Evolutionary conservation across 2,329 filamentous ascomycete species (phyloP).

Genomic region (Colletotrichum sidae): DNA sequence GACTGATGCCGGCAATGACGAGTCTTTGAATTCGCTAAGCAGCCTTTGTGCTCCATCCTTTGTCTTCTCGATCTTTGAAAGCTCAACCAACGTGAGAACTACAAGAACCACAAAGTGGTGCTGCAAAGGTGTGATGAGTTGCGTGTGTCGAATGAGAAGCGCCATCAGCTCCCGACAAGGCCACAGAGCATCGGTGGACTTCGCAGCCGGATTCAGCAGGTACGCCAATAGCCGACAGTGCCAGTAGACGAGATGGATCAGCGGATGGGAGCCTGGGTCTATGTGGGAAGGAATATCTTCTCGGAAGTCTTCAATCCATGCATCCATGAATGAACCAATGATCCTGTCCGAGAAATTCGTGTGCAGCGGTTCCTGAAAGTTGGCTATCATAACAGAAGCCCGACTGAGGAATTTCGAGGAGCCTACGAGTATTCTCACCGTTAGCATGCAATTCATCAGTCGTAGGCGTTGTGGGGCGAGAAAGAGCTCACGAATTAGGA

Average conservation of each 20-base stretch:
- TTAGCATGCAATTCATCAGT: neutral
- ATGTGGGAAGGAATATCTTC: conserved; percentile 71
- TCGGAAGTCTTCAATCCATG: conserved; percentile 74
- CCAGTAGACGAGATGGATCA: conserved; percentile 77
- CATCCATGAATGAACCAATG: conserved; percentile 62
- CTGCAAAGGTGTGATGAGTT: conserved; percentile 71
- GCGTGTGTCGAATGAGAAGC: conserved; percentile 67
- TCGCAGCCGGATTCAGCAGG: conserved; percentile 67
- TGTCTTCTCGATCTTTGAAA: conserved; percentile 66
- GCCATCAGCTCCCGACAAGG: conserved; percentile 68
- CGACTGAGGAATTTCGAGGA: conserved; percentile 66
- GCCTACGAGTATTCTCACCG: conserved; percentile 48
- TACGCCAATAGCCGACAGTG: conserved; percentile 74
- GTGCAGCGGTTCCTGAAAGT: conserved; percentile 30
- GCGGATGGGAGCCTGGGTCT: conserved; percentile 61
- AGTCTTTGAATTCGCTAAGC: conserved; percentile 67
- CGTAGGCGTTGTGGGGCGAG: too few species aligned
- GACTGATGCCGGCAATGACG: conserved; percentile 57
- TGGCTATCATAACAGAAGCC: conserved; percentile 51
- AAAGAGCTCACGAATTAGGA: conserved; percentile 70
- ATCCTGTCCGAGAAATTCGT: conserved; percentile 41
- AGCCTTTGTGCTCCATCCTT: conserved; percentile 67
- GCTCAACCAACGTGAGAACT: conserved; percentile 70
- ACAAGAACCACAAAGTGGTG: conserved; percentile 74
- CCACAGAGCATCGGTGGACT: conserved; percentile 68